Evolutionary conservation across 176 grass and related monocot species (phyloP), one percentile per base, ranked within the genome.

Genomic region (Poa pratensis): DNA sequence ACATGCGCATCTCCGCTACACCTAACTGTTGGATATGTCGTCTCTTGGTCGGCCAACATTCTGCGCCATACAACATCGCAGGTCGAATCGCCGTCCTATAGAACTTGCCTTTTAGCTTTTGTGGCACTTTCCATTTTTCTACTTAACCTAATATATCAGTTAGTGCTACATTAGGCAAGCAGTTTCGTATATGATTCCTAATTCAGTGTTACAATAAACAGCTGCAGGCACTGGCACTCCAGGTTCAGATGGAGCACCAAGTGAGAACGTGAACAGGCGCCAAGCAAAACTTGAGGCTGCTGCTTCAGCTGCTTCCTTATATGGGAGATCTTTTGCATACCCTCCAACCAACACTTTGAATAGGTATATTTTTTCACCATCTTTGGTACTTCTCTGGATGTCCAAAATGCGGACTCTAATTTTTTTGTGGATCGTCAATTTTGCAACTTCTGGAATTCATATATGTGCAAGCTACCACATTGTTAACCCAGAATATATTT

Each of bases 311-410:
- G 92, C 92, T 85, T 90, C 88, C 16, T 27, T 94, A 78, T 97
- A 94, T 89, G 92, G 85, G 52, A 90, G 81, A 71, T 97, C 94
- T 69, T 91, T 97, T 91, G 90, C 48, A 76, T 90, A 90, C 79
- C 80, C 88, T 71, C 55, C 90, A 43, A 65, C 40, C 14, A 94
- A 87, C 69, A 53, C 27, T 10, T 77, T 75, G 10, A 78, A 90
- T 52, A 82, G 82, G 88, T 91, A 87, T 73, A 3, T 23, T 55
- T 81, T 81, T 87, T 42, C 40, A 55, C 39, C 64, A 66, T 40
- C 48, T 8, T 46, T 82, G 28, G 18, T 65, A 72, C 65, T 32
- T 17, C 78, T 72, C 20, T 49, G 26, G 7, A 43, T n/a, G 34
- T 65, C 27, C 62, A 34, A 65, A 65, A 65, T 34, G 14, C 65